These are phyloP conservation scores for Termitomyces sp. DNA, from an alignment of 768 basidiomycete genomes.

Conservation along the genomic window DNA sequence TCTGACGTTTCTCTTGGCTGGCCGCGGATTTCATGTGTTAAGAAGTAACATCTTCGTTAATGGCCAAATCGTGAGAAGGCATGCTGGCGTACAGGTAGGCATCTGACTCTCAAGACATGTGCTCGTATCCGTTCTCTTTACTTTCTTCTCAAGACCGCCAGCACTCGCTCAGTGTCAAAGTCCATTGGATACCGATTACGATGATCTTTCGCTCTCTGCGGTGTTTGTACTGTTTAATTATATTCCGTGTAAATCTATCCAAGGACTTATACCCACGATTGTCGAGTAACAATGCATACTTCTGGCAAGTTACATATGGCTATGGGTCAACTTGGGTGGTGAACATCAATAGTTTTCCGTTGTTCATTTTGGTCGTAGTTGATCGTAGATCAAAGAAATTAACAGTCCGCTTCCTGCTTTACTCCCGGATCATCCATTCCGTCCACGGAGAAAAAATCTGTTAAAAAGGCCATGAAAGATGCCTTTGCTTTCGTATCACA, in stretches of 20 bases:
- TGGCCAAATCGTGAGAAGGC: neutral
- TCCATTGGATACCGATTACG: neutral
- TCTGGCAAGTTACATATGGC: neutral
- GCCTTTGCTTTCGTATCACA: conserved; percentile 30
- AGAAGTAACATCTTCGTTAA: neutral
- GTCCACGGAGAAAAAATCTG: neutral
- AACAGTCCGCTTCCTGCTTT: neutral
- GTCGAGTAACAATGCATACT: neutral
- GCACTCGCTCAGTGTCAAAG: neutral
- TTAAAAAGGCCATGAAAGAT: conserved; percentile 17
- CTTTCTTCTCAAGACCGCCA: neutral
- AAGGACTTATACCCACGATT: neutral
- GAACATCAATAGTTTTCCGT: neutral
- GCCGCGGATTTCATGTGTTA: neutral
- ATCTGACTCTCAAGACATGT: neutral
- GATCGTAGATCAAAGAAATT: neutral
- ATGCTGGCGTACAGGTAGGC: neutral
- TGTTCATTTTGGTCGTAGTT: neutral
- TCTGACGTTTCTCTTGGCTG: neutral
- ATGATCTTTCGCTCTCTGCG: neutral
- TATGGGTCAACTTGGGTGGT: neutral
- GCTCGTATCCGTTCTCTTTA: neutral
- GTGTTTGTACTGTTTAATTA: neutral
- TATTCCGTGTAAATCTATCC: neutral
- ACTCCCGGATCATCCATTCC: neutral